phyloP scores from a whole-genome alignment of 2,329 filamentous ascomycete genomes.

The Fonsecaea pugnacius region DNA sequence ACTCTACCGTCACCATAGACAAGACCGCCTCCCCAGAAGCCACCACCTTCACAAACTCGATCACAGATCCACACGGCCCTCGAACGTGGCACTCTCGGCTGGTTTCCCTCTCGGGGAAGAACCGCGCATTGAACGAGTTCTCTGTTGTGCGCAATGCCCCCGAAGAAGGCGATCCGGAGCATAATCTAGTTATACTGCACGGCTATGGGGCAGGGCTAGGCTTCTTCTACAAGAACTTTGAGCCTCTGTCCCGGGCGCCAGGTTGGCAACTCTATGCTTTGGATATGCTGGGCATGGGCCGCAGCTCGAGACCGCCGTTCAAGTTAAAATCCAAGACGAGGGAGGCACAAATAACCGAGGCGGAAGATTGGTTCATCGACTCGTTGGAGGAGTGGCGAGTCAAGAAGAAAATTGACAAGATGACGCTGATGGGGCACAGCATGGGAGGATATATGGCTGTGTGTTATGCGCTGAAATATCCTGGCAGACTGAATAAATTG shows the following conservation, averaged over 20 bases:
- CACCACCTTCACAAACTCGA: slow-evolving; percentile 51
- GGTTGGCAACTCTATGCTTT: slow-evolving; percentile 91
- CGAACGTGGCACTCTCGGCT: slow-evolving; percentile 84
- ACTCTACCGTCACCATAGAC: slow-evolving; percentile 45
- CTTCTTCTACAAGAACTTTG: slow-evolving; percentile 99
- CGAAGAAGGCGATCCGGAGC: slow-evolving; percentile 72
- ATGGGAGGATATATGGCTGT: slow-evolving; percentile 94
- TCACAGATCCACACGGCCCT: slow-evolving; percentile 78
- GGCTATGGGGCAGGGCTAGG: slow-evolving; percentile 95
- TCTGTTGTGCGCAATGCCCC: slow-evolving; percentile 69
- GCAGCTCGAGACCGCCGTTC: slow-evolving; percentile 82
- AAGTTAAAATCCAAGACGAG: slow-evolving; percentile 80
- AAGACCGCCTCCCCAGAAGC: slow-evolving; percentile 45
- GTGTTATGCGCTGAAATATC: slow-evolving; percentile 95
- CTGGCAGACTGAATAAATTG: slow-evolving; percentile 90
- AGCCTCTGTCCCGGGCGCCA: slow-evolving; percentile 74
- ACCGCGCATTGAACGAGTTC: slow-evolving; percentile 89
- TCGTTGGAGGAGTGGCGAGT: slow-evolving; percentile 94
- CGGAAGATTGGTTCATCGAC: slow-evolving; percentile 95
- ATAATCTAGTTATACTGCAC: slow-evolving; percentile 93
- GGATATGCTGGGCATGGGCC: slow-evolving; percentile 95
- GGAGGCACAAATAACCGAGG: slow-evolving; percentile 79
- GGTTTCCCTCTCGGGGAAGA: slow-evolving; percentile 81
- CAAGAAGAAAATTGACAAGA: slow-evolving; percentile 84
- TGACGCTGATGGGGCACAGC: slow-evolving; percentile 91